Conservation (phyloP, 164 flowering plant species). For the Buxus sempervirens region DNA sequence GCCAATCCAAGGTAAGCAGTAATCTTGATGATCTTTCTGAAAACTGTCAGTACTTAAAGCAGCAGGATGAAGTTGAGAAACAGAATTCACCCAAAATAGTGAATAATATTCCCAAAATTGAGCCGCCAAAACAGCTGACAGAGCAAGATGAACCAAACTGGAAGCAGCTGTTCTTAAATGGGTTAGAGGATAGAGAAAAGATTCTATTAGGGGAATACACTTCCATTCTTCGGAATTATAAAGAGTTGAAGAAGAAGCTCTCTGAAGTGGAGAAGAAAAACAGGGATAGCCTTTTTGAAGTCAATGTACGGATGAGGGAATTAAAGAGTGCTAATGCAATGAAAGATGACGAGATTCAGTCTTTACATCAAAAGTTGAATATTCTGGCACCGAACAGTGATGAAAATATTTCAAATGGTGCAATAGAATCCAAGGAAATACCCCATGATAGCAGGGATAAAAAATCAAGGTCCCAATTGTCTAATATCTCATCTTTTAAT, state of each 20-base stretch:
- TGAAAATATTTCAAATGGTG: conserved; percentile 11
- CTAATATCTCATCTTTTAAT: background rate
- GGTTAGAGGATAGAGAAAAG: conserved; percentile 50
- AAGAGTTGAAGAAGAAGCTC: conserved; percentile 53
- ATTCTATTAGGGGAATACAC: conserved; percentile 47
- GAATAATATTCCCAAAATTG: background rate
- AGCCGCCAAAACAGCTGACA: background rate
- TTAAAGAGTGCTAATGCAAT: conserved; percentile 34
- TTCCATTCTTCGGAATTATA: conserved; percentile 45
- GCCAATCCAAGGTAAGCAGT: background rate
- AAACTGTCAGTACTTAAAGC: background rate
- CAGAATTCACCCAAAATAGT: conserved; percentile 4
- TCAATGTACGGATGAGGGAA: conserved; percentile 30
- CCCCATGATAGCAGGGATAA: background rate
- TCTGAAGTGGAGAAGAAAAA: conserved; percentile 39
- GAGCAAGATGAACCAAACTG: conserved; percentile 43
- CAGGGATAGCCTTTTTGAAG: conserved; percentile 27
- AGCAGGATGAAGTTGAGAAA: conserved; percentile 4
- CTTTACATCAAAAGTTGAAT: conserved; percentile 37
- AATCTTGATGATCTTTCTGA: background rate
- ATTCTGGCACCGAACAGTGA: conserved; percentile 27
- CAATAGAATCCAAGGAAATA: conserved; percentile 9
- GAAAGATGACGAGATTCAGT: conserved; percentile 56
- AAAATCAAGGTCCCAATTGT: background rate
- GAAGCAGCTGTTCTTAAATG: conserved; percentile 42